A percentile compares a stretch with the other conserved stretches of the same genome.
Conservation (phyloP, 306 rosid species). For the Ammopiptanthus mongolicus region DNA sequence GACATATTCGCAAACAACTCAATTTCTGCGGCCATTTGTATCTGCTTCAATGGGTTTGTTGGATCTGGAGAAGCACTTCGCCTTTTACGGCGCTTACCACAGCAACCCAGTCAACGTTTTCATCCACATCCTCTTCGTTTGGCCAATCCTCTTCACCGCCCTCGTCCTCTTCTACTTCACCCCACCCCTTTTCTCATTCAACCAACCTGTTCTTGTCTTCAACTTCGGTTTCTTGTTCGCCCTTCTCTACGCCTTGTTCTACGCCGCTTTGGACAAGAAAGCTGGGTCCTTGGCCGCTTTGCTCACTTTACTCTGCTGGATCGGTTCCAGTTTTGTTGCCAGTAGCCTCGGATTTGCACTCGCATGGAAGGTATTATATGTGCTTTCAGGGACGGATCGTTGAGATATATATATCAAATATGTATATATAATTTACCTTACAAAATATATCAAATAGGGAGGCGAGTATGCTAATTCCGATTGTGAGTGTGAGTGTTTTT, state of each 20-base stretch:
- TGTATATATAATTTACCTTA: too few relatives aligned
- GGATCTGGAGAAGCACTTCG: conserved; percentile 80
- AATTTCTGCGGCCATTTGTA: not conserved
- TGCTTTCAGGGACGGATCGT: too few relatives aligned
- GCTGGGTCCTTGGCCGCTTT: conserved; percentile 77
- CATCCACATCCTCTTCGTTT: conserved; percentile 62
- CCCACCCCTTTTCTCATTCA: conserved; percentile 41
- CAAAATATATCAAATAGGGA: too few relatives aligned
- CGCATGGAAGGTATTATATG: conserved; percentile 59
- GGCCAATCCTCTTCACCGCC: conserved; percentile 70
- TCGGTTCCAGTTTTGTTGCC: conserved; percentile 52
- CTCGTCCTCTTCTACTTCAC: conserved; percentile 60
- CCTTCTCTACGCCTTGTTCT: conserved; percentile 44
- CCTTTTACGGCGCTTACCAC: conserved; percentile 88
- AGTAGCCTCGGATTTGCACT: conserved; percentile 40
- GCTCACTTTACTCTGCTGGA: conserved; percentile 58
- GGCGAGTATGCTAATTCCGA: too few relatives aligned
- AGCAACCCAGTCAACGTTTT: conserved; percentile 60
- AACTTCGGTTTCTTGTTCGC: conserved; percentile 58
- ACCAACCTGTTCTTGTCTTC: conserved; percentile 36
- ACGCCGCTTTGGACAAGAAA: conserved; percentile 50
- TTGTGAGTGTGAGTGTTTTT: too few relatives aligned
- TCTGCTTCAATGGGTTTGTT: conserved; percentile 37
- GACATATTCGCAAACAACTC: not conserved
- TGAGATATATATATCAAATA: too few relatives aligned